Conservation (phyloP, 2,329 filamentous ascomycete species). For the Phialophora tarda region DNA sequence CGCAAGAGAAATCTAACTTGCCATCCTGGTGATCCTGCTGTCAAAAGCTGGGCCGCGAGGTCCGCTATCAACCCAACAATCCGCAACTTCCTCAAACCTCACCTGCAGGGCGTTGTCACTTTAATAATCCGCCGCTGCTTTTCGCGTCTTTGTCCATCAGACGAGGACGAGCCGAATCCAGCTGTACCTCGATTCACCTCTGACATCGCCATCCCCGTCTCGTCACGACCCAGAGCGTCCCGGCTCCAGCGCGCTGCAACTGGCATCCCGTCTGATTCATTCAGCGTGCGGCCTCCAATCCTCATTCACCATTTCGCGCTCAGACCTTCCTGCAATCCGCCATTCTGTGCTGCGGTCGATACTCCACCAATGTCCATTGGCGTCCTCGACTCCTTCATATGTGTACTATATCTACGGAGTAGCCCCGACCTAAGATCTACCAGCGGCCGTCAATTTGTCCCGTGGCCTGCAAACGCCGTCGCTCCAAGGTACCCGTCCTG, state of each 20-base stretch:
- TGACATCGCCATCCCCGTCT: not conserved
- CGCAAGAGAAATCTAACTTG: not conserved
- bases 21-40: not conserved
- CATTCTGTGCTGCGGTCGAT: not conserved
- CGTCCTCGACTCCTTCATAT: not conserved
- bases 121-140: not conserved
- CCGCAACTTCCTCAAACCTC: not conserved
- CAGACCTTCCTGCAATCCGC: not conserved
- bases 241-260: not conserved
- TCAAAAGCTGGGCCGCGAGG: slow-evolving; percentile 1
- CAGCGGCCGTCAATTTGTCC: not conserved
- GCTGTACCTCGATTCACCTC: not conserved
- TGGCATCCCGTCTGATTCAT: not conserved
- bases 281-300: not conserved
- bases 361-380: not conserved
- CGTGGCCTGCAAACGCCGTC: not conserved
- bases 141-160: not conserved
- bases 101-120: not conserved
- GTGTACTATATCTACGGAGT: not conserved
- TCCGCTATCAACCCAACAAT: slow-evolving; percentile 3
- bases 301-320: not conserved
- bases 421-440: not conserved
- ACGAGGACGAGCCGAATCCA: not conserved
- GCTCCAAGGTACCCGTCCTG: not conserved
- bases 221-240: not conserved